Base-by-base conservation (phyloP, 164 flowering plant species). In the Chimonanthus salicifolius region DNA sequence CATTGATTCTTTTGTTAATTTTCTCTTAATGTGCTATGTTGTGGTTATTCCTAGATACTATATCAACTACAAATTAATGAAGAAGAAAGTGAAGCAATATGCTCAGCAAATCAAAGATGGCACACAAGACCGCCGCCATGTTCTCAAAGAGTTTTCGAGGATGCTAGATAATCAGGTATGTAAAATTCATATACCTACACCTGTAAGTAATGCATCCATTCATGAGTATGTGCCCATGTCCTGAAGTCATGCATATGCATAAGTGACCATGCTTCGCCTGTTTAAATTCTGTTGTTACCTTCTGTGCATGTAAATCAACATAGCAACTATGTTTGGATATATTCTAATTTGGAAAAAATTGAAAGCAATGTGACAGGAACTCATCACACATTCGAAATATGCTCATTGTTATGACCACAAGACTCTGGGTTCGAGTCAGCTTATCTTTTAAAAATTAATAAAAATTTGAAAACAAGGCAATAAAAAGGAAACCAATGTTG, bases 11-110 rank as follows among this genome's bases (percentile, higher is more conserved):
- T 47, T 47, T 48, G 10, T 47, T 48, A 5, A 6, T 15, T 16
- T 68, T n/a, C 21, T 48, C 7, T 4, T 65, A 43, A 65, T 54
- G 16, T 33, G 33, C 33, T 33, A 69, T 69, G 49, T 3, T 47
- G 2, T 16, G 15, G 13, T 49, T 47, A 47, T 58, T 71, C n/a
- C 43, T 47, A 93, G 98, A 48, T 88, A 87, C 74, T 93, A 93
- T 76, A 88, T 93, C 7, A 85, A 87, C 77, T 91, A 93, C 78
- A 93, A 93, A 82, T 74, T 90, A 50, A 78, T 93, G 90, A 93
- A 93, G 88, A 91, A 90, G 82, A 91, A 86, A 76, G 95, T 93
- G n/a, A 91, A 82, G 58, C 85, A 85, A 70, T 90, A 88, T 81
- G 77, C 87, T 49, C 87, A 82, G 62, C 92, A 93, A 71, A 78